These are phyloP conservation scores for Starmerella apis DNA, from an alignment of 805 yeast species.

Conservation along the genomic window DNA sequence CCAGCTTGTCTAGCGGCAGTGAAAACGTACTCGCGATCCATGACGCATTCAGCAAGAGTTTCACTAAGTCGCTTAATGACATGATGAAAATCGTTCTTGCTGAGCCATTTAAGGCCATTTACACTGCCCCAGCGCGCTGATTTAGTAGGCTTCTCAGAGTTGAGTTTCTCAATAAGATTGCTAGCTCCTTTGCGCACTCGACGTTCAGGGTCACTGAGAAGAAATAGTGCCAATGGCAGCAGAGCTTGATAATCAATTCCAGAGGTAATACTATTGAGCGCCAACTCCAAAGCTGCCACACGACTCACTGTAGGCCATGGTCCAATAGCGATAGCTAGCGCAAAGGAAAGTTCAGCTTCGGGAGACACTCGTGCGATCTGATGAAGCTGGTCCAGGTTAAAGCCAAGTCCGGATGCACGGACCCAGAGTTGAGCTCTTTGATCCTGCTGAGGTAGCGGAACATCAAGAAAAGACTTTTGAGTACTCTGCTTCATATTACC, in stretches of 20 bases:
- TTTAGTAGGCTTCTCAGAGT: slow-evolving; percentile 18
- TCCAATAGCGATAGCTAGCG: slow-evolving; percentile 31
- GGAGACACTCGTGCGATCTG: slow-evolving; percentile 21
- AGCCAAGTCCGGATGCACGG: slow-evolving; percentile 16
- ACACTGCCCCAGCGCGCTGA: slow-evolving; percentile 17
- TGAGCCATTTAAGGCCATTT: slow-evolving; percentile 36
- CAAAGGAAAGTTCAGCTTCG: slow-evolving; percentile 29
- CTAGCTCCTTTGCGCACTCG: slow-evolving; percentile 30
- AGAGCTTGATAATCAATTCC: slow-evolving; percentile 31
- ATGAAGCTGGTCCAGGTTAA: slow-evolving; percentile 16
- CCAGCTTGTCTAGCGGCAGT: slow-evolving; percentile 29
- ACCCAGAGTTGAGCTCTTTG: slow-evolving; percentile 24
- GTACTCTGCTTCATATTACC: slow-evolving; percentile 21
- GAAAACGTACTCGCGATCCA: slow-evolving; percentile 43
- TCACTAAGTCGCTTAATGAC: slow-evolving; percentile 37
- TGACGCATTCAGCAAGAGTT: slow-evolving; percentile 36
- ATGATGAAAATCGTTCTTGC: slow-evolving; percentile 52
- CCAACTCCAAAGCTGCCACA: slow-evolving; percentile 28
- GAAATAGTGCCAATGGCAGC: slow-evolving; percentile 29
- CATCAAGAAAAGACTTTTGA: slow-evolving; percentile 17
- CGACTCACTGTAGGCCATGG: slow-evolving; percentile 33
- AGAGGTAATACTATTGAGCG: slow-evolving; percentile 15
- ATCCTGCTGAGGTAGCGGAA: slow-evolving; percentile 14
- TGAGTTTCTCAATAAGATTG: slow-evolving; percentile 16
- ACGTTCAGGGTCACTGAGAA: slow-evolving; percentile 30